A percentile compares a stretch with the other conserved stretches of the same genome.
Evolutionary conservation across 495 filamentous ascomycete genomes (phyloP).

Genomic region (Bryoglossum gracile): DNA sequence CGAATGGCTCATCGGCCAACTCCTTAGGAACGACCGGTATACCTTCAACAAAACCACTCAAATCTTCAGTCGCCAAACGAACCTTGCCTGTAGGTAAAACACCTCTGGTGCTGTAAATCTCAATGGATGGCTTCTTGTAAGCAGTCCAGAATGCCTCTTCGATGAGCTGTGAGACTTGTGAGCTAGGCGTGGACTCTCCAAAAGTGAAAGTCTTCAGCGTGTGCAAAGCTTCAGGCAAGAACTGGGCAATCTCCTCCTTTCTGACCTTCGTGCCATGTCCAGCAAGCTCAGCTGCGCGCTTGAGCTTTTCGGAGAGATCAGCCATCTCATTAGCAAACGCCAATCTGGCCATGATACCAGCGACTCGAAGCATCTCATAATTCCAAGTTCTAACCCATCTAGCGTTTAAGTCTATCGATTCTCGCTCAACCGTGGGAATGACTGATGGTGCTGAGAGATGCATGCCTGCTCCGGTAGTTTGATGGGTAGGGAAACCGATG

Average conservation of each 20-base stretch:
- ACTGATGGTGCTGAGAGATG: constrained; percentile 98
- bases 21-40: constrained; percentile 79
- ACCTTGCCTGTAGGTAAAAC: constrained; percentile 71
- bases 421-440: constrained; percentile 97
- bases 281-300: constrained; percentile 28
- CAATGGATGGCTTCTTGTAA: constrained; percentile 70
- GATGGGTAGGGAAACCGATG: constrained; percentile 94
- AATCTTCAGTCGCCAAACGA: constrained; percentile 69
- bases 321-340: constrained; percentile 82
- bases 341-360: constrained; percentile 83
- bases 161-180: constrained; percentile 70
- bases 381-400: constrained; percentile 94
- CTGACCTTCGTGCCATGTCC: constrained; percentile 41
- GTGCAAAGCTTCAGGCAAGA: constrained; percentile 73
- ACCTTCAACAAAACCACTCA: constrained; percentile 78
- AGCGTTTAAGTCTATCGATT: constrained; percentile 94
- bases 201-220: constrained; percentile 78
- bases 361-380: constrained; percentile 83
- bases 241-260: constrained; percentile 52
- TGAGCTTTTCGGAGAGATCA: constrained; percentile 54
- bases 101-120: constrained; percentile 80
- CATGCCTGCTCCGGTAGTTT: constrained; percentile 88
- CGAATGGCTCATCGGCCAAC: constrained; percentile 60
- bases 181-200: constrained; percentile 79
- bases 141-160: constrained; percentile 94